Evolutionary conservation across 1,139 yeast genomes (phyloP), one percentile per base, ranked within the genome.

Genomic region (Lodderomyces oxycetoniae): DNA sequence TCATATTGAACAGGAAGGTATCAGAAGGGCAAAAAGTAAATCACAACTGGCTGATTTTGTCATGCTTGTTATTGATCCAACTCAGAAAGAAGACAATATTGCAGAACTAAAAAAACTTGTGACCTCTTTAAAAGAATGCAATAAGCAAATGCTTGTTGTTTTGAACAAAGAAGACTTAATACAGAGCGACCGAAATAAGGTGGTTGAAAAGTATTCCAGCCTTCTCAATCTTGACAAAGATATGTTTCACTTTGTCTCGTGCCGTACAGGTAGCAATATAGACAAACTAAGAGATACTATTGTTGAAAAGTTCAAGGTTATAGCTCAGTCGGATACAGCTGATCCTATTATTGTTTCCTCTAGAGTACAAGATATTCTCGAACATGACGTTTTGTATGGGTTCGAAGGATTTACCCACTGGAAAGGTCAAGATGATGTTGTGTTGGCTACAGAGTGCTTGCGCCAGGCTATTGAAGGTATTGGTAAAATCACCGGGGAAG

Each of bases 401-500:
- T 70, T 91, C 31, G 66, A 74, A 7, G 78, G 76, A 38, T 86
- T 87, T 50, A 51, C 63, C 24, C 44, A 53, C 6, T 71, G 71
- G 53, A 71, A 67, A 25, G 65, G 70, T 4, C 56, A 63, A 5
- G 79, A 74, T 28, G 96, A 88, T 47, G 78, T 87, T 2, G 94
- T 87, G 0, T 57, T 88, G 31, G 95, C 95, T 0, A 67, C 86
- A 1, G 96, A 91, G 41, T 79, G 84, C 40, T 65, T 91, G 28
- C 71, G 75, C 34, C 74, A 74, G 38, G 79, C 96, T 0, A 77
- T 83, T 10, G 89, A 83, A 17, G 96, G 96, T 0, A 83, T 91
- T 26, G 96, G 96, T 0, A 84, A 80, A 49, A 83, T 91, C 24
- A 88, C 96, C 0, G 98, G 98, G 1, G 83, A 84, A 31, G 75